These are phyloP conservation scores for Alternaria panax DNA, from an alignment of 2,329 filamentous ascomycete species.

Conservation along the genomic window DNA sequence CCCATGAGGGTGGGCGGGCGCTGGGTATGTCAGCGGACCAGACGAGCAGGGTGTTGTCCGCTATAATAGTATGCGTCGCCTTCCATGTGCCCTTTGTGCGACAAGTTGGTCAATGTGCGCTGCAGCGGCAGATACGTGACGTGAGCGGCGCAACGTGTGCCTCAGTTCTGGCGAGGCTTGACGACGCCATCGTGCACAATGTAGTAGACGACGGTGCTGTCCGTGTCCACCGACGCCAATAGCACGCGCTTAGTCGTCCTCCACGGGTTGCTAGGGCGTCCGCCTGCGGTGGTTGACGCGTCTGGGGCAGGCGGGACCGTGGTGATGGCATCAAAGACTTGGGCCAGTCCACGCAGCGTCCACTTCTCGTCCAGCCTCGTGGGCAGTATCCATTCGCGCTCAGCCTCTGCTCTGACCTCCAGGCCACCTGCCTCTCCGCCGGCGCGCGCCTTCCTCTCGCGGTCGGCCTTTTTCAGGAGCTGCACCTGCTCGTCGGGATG, in stretches of 20 bases:
- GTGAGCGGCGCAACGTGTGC: too few relatives aligned
- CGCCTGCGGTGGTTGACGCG: conserved; percentile 14
- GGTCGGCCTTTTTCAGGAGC: conserved; percentile 66
- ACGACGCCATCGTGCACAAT: conserved; percentile 86
- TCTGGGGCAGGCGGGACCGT: conserved; percentile 53
- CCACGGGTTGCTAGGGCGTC: conserved; percentile 48
- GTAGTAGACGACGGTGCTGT: conserved; percentile 86
- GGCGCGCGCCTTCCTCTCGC: conserved; percentile 53
- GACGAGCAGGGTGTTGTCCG: conserved; percentile 6
- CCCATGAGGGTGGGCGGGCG: conserved; percentile 26
- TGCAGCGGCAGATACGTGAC: neutral
- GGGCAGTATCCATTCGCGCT: conserved; percentile 77
- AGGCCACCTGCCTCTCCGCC: conserved; percentile 49
- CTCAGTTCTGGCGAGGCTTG: conserved; percentile 81
- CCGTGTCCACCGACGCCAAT: conserved; percentile 77
- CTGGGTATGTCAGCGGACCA: conserved; percentile 20
- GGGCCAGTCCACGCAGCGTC: conserved; percentile 70
- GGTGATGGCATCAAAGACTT: conserved; percentile 68
- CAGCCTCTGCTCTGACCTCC: conserved; percentile 52
- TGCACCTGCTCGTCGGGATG: conserved; percentile 85
- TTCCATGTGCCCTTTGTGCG: neutral
- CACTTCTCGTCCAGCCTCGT: conserved; percentile 76
- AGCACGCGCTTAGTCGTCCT: conserved; percentile 69
- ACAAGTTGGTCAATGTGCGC: neutral
- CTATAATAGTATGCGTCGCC: neutral